Base-by-base conservation (phyloP, 148 eudicot genomes). In the Rhododendron ovatum region DNA sequence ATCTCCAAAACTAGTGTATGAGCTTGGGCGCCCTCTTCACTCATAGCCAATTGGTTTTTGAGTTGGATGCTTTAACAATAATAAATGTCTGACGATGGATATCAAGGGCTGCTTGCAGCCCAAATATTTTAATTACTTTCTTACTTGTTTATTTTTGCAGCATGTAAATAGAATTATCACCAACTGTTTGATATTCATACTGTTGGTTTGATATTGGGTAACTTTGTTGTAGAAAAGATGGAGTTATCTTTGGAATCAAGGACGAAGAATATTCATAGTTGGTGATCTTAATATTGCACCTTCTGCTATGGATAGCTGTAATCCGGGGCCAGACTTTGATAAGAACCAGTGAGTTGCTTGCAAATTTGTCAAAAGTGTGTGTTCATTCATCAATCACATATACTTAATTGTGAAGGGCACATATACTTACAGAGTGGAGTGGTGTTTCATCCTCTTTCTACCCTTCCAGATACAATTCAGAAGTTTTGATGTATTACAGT, bases 261-360 rank as follows among this genome's bases (percentile, higher is more conserved):
- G 94, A 90, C 89, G 94, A 80, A 93, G 98, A 89, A 87, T 97
- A 73, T 59, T 93, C 45, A 92, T 95, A 41, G 98, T 97, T 55
- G 99, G 99, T 82, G 99, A 97, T 90, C 92, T 97, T 87, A 97
- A 97, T 85, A 94, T 97, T 89, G 95, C 98, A 81, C 99, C 99
- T 83, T 91, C 92, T 86, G 90, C 95, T 69, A 89, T 94, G 74
- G 99, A 97, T 92, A 93, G 98, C 71, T 97, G 99, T 87, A 98
- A 97, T 41, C 98, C 99, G 59, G 93, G 92, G 76, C 93, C 96
- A 26, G 98, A 95, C 85, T 97, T 95, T 87, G 98, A 94, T 86
- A 91, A 94, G 81, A 95, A 97, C 87, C 92, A 94, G 99, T 97
- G 87, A 92, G 95, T 85, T 85, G 74, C 88, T 87, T 24, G n/a